These are phyloP conservation scores for Tricholoma sp. DNA, from an alignment of 768 basidiomycete genomes.

Conservation along the genomic window DNA sequence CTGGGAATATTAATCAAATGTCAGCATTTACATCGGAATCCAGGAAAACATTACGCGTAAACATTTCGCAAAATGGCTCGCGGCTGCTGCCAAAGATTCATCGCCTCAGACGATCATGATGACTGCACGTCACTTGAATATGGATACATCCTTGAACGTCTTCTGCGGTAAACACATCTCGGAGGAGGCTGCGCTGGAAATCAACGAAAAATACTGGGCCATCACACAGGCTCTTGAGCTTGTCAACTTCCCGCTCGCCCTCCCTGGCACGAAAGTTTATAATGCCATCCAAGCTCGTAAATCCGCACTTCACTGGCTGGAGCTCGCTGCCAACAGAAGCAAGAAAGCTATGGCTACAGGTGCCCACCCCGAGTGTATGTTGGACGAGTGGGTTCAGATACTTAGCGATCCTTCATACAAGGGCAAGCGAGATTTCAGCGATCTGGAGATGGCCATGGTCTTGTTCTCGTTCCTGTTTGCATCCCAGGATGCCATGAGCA, in stretches of 20 bases:
- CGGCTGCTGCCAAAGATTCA: constrained; percentile 41
- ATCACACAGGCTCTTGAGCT: constrained; percentile 95
- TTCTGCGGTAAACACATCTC: constrained; percentile 93
- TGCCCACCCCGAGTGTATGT: constrained; percentile 78
- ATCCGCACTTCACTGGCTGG: constrained; percentile 73
- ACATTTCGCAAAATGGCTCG: constrained; percentile 72
- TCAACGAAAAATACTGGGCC: constrained; percentile 92
- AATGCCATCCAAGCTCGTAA: constrained; percentile 91
- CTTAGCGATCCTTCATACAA: constrained; percentile 66
- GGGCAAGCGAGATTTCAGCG: constrained; percentile 81
- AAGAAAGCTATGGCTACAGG: constrained; percentile 81
- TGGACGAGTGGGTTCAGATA: constrained; percentile 87
- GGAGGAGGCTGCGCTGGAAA: constrained; percentile 69
- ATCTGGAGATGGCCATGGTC: constrained; percentile 96
- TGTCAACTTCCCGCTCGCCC: constrained; percentile 94
- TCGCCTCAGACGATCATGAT: constrained; percentile 72
- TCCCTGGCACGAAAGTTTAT: constrained; percentile 96
- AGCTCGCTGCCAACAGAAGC: constrained; percentile 69
- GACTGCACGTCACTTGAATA: constrained; percentile 90
- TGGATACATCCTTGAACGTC: constrained; percentile 94
- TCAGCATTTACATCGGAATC: constrained; percentile 75
- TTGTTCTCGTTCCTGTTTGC: constrained; percentile 96
- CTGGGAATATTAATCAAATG: constrained; percentile 2
- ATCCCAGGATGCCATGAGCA: constrained; percentile 97
- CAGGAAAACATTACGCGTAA: constrained; percentile 81